Evolutionary conservation across 1,284 basidiomycete genomes (phyloP).

Genomic region (Earliella scabrosa): DNA sequence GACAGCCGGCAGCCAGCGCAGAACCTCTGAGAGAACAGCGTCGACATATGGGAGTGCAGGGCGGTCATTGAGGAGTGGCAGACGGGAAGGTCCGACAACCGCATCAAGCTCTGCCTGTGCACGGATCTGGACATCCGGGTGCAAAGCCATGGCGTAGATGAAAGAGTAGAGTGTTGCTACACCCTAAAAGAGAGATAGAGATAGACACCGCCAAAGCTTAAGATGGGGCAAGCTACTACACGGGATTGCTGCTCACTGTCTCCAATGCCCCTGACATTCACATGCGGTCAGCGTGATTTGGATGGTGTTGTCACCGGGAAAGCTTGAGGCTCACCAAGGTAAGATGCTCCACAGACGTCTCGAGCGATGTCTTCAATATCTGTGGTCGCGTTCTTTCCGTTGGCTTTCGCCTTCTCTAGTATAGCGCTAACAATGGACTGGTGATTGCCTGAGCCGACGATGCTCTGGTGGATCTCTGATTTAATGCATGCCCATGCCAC

Average conservation of each 20-base stretch:
- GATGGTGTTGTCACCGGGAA: too few species aligned
- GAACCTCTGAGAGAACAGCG: constrained; percentile 20
- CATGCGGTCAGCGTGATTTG: too few species aligned
- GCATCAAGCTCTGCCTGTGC: constrained; percentile 36
- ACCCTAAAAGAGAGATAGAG: too few species aligned
- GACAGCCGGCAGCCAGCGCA: constrained; percentile 23
- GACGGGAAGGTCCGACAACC: constrained; percentile 21
- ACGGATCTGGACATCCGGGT: constrained; percentile 27
- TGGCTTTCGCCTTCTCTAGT: background rate
- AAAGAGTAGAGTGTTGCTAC: background rate
- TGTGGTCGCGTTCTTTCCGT: background rate
- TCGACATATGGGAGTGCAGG: constrained; percentile 19
- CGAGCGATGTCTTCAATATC: too few species aligned
- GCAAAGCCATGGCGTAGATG: constrained; percentile 27
- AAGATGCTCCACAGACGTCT: too few species aligned
- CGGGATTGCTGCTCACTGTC: background rate
- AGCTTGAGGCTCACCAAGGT: too few species aligned
- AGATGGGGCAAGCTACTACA: too few species aligned
- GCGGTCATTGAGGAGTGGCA: constrained; percentile 21
- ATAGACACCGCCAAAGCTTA: too few species aligned
- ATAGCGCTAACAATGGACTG: constrained; percentile 23
- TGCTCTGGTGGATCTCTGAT: too few species aligned
- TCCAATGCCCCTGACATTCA: too few species aligned
- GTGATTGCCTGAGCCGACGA: background rate
- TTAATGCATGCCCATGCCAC: too few species aligned